A percentile compares a stretch with the other conserved stretches of the same genome.
Conservation (phyloP, 345 rosid genomes). For the Cardamine chenopodiifolia region DNA sequence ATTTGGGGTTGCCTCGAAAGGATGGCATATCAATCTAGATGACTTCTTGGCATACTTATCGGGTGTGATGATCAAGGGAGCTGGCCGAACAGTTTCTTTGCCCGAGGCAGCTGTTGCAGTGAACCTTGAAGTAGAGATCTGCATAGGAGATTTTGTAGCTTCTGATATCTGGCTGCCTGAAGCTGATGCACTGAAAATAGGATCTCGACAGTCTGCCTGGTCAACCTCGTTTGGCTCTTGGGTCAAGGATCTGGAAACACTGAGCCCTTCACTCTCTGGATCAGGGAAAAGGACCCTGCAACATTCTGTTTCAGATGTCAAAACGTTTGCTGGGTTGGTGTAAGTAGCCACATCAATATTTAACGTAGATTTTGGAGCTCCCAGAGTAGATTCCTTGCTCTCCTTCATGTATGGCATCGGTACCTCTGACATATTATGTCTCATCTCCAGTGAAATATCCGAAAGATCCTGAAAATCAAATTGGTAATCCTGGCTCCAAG, state of each 20-base stretch:
- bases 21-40: slow-evolving; percentile 47
- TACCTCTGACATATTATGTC: slow-evolving; percentile 52
- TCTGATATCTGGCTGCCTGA: slow-evolving; percentile 53
- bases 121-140: slow-evolving; percentile 49
- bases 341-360: slow-evolving; percentile 45
- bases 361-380: slow-evolving; percentile 49
- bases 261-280: slow-evolving; percentile 50
- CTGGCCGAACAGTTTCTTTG: slow-evolving; percentile 50
- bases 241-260: slow-evolving; percentile 50
- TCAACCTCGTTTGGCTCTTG: slow-evolving; percentile 47
- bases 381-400: slow-evolving; percentile 47
- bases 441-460: slow-evolving; percentile 55
- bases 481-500: slow-evolving; percentile 55
- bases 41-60: slow-evolving; percentile 53
- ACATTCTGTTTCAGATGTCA: slow-evolving; percentile 82
- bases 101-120: slow-evolving; percentile 51
- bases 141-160: slow-evolving; percentile 48
- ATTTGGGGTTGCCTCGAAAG: slow-evolving; percentile 56
- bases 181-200: slow-evolving; percentile 47
- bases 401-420: slow-evolving; percentile 49
- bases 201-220: slow-evolving; percentile 45
- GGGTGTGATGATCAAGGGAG: slow-evolving; percentile 48
- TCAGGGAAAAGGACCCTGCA: slow-evolving; percentile 79
- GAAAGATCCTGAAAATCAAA: slow-evolving; percentile 53
- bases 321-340: slow-evolving; percentile 49